Base-by-base conservation (phyloP, 2,329 filamentous ascomycete species). In the Penicillium verrucosum region DNA sequence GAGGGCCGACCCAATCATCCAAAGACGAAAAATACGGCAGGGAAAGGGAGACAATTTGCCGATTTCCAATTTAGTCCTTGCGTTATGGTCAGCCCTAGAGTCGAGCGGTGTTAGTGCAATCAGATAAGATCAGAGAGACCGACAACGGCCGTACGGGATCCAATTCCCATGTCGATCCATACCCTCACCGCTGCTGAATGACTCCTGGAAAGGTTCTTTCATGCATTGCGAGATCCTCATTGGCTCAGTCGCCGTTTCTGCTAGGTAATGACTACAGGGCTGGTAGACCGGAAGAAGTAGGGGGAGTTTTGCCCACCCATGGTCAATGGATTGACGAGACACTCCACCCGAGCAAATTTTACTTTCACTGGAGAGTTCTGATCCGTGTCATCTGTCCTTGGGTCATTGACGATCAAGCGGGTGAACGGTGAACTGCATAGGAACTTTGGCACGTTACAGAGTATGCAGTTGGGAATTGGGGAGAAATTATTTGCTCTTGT, bases 51-150 rank as follows among this genome's bases (percentile, higher is more conserved):
- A 9, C 21, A 34, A 29, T 16, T 50, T 29, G 11, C 30, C 51
- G 25, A n/a, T 40, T 16, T 46, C 44, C 49, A 53, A 18, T 32
- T 37, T 29, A 41, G 48, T 57, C 49, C 41, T 51, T 61, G 60
- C 58, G 55, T 59, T 54, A 21, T 5, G 34, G 23, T 57, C 53
- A 55, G 41, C 44, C 60, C 44, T 29, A 38, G 59, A 44, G 16
- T 27, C 18, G 25, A 48, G 50, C 25, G 41, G 45, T 38, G 16
- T 56, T 65, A 62, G 64, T 58, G 58, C 63, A 55, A 66, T 66
- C 64, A 60, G 64, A 66, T 66, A 66, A 66, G 64, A 66, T 66
- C 61, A 58, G 16, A 44, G 16, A 34, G 32, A 49, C 46, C 43
- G 61, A 64, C 52, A 58, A 52, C 57, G 57, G 58, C 46, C 12